These are phyloP conservation scores for Rhexocercosporidium sp. DNA, from an alignment of 2,329 filamentous ascomycete species.

Conservation along the genomic window DNA sequence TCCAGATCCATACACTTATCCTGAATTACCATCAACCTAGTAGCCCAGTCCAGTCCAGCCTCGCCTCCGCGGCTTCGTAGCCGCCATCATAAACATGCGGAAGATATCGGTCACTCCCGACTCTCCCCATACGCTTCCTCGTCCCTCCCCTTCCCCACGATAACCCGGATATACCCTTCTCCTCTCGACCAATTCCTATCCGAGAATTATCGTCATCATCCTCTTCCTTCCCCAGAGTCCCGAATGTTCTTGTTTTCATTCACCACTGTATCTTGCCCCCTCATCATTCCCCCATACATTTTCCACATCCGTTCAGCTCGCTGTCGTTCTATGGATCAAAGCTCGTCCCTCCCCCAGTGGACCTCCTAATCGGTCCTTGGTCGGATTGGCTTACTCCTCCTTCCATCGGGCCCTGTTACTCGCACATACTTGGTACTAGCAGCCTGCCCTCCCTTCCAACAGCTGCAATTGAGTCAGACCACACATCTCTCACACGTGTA, in stretches of 20 bases:
- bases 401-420: neutral
- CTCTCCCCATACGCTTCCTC: neutral
- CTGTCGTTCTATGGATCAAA: no score
- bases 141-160: constrained; percentile 1
- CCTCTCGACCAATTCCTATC: neutral
- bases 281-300: neutral
- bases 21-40: neutral
- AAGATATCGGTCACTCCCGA: constrained; percentile 3
- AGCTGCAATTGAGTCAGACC: constrained; percentile 5
- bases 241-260: neutral
- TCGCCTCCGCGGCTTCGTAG: neutral
- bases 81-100: neutral
- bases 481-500: constrained; percentile 33
- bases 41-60: neutral
- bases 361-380: constrained; percentile 8
- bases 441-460: neutral
- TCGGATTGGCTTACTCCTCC: neutral
- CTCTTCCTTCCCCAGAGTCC: neutral
- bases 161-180: constrained; percentile 7
- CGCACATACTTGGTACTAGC: neutral
- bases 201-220: neutral
- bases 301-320: neutral
- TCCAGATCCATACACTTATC: neutral
- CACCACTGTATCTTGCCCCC: neutral
- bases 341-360: constrained; percentile 5